phyloP scores from a whole-genome alignment of 2,329 filamentous ascomycete species.

The Elsinoe ampelina region DNA sequence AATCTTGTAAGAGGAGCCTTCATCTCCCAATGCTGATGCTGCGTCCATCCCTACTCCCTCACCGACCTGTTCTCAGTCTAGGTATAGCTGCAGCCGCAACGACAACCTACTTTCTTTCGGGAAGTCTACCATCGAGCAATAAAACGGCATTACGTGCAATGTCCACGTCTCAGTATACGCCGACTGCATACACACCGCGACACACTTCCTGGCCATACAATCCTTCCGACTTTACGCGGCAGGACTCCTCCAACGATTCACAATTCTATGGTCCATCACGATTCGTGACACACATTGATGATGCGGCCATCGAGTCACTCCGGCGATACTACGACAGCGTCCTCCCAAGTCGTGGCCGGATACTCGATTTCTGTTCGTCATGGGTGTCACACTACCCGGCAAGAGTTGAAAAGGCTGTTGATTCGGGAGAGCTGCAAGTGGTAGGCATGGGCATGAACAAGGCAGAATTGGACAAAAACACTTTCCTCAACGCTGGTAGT shows the following conservation, averaged over 20 bases:
- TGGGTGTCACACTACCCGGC: slow-evolving; percentile 42
- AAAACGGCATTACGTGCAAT: neutral
- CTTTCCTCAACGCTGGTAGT: slow-evolving; percentile 26
- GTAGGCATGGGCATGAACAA: slow-evolving; percentile 42
- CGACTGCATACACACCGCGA: slow-evolving; percentile 22
- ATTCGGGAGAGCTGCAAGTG: slow-evolving; percentile 31
- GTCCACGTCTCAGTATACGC: slow-evolving; percentile 3
- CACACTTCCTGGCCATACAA: slow-evolving; percentile 29
- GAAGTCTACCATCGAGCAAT: neutral
- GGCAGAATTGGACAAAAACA: slow-evolving; percentile 37
- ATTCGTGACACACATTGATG: slow-evolving; percentile 47
- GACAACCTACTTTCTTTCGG: neutral
- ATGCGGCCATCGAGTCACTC: slow-evolving; percentile 37
- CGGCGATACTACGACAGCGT: slow-evolving; percentile 37
- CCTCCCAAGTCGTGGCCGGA: slow-evolving; percentile 33
- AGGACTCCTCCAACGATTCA: slow-evolving; percentile 29
- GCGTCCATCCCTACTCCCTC: neutral
- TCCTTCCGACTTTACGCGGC: slow-evolving; percentile 31
- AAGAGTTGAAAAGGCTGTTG: slow-evolving; percentile 24
- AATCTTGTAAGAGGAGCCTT: neutral
- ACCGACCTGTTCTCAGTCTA: slow-evolving; percentile 6
- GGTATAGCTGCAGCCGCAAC: slow-evolving; percentile 8
- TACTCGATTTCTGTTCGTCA: slow-evolving; percentile 43
- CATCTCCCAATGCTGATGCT: slow-evolving; percentile 9
- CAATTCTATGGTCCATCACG: slow-evolving; percentile 36